Base-by-base conservation (phyloP, 768 basidiomycete genomes). In the Atractiella rhizophila region DNA sequence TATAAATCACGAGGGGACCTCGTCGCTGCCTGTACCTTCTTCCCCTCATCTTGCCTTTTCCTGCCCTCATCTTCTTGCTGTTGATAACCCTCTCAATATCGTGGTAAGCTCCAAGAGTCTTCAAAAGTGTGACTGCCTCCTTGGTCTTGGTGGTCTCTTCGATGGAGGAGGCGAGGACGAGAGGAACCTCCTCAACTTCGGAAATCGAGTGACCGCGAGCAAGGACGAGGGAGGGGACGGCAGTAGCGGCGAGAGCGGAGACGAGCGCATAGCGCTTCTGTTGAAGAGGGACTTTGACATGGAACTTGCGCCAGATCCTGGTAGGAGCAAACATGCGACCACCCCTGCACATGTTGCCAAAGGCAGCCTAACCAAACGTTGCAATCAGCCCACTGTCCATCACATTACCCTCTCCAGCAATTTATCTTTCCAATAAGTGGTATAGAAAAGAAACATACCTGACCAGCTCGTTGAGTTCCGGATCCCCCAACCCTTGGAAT, bases 301-400 rank as follows among this genome's bases (percentile, higher is more conserved):
- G 91, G 91, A 91, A 98, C 62, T 74, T 86, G 65, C 88, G 77
- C 88, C 86, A 96, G 59, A 73, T 80, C 69, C 91, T 94, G 65
- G 88, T 96, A 15, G 91, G 91, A 23, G 88, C 88, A 64, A 98
- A 96, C 91, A 98, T 96, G 59, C 91, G 83, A 68, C 91, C 91
- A 59, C 91, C 88, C 63, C 91, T 80, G 70, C 88, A 96, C 91
- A 98, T 96, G 77, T 96, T 96, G 58, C 91, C 91, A 66, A 96
- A 96, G 25, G 91, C 91, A 60, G 82, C 91, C 76, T 88, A 42
- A 24, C 19, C 24, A 27, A 24, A 15, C 11, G 29, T 24, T 19
- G 15, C 2, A 21, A 15, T 27, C 24, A 24, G 13, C 23, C 27
- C 13, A 32, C 31, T 12, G n/a, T n/a, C n/a, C n/a, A n/a, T n/a